A percentile compares a stretch with the other conserved stretches of the same genome.
Evolutionary conservation across 768 basidiomycete genomes (phyloP).

Genomic region (Termitomyces eurrhizus): DNA sequence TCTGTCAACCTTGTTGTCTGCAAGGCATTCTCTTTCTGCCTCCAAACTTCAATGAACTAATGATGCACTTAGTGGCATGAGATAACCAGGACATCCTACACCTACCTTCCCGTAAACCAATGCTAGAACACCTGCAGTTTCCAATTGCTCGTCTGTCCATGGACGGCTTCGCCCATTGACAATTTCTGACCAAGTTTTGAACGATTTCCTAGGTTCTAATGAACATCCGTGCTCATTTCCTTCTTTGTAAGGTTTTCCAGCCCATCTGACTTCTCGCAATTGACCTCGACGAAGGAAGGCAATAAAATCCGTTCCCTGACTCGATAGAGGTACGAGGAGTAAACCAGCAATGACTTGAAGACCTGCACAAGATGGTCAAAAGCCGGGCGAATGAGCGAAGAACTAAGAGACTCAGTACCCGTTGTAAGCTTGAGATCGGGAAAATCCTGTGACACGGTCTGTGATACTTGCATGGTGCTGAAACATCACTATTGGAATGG

Average conservation of each 20-base stretch:
- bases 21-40: conserved; percentile 73
- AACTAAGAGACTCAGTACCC: conserved; percentile 23
- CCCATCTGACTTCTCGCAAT: conserved; percentile 69
- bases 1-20: conserved; percentile 72
- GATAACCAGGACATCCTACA: background rate
- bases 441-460: conserved; percentile 64
- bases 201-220: conserved; percentile 75
- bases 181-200: conserved; percentile 76
- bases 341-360: conserved; percentile 68
- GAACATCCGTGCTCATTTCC: conserved; percentile 26
- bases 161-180: conserved; percentile 62
- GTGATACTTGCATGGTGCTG: conserved; percentile 68
- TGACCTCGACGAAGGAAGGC: conserved; percentile 78
- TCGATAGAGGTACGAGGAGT: conserved; percentile 71
- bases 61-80: background rate
- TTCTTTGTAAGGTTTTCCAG: conserved; percentile 63
- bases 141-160: conserved; percentile 83
- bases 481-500: background rate
- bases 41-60: conserved; percentile 83
- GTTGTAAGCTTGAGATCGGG: conserved; percentile 62
- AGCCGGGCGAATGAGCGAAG: background rate
- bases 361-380: conserved; percentile 23
- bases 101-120: conserved; percentile 72
- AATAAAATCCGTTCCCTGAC: conserved; percentile 74
- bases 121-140: conserved; percentile 76